Evolutionary conservation across 257 asterid species (phyloP).

Genomic region (Apocynum venetum): DNA sequence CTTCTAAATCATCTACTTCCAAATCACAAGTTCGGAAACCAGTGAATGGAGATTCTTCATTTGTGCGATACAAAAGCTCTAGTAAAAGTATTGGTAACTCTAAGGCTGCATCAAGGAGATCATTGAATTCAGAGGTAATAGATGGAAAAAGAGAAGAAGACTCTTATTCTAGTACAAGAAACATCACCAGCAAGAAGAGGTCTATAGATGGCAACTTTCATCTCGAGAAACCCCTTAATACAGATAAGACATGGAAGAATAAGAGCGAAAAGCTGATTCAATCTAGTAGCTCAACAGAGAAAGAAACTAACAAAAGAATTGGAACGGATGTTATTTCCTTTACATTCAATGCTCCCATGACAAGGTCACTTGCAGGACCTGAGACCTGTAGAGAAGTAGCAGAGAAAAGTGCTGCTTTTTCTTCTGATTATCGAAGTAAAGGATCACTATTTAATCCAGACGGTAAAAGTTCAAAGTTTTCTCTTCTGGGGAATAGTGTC

Average conservation of each 20-base stretch:
- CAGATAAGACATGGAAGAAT: conserved; percentile 25
- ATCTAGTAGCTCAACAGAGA: conserved; percentile 28
- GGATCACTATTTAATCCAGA: conserved; percentile 35
- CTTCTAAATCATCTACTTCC: conserved; percentile 34
- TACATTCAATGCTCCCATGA: conserved; percentile 81
- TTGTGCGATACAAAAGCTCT: conserved; percentile 37
- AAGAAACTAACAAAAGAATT: conserved; percentile 37
- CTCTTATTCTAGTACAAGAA: conserved; percentile 37
- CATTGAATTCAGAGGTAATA: conserved; percentile 33
- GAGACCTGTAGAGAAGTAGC: conserved; percentile 30
- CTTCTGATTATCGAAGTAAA: conserved; percentile 40
- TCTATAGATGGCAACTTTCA: conserved; percentile 58
- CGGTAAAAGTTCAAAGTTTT: conserved; percentile 31
- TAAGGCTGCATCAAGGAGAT: conserved; percentile 51
- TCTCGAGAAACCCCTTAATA: conserved; percentile 37
- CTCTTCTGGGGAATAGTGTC: conserved; percentile 35
- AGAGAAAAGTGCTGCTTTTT: conserved; percentile 32
- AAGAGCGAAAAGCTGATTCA: conserved; percentile 37
- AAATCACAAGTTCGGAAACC: conserved; percentile 44
- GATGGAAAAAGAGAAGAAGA: conserved; percentile 47
- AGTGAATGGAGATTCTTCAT: conserved; percentile 39
- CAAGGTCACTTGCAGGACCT: conserved; percentile 37
- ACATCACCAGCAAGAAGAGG: conserved; percentile 50
- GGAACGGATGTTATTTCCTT: conserved; percentile 76
- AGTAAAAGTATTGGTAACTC: conserved; percentile 41